Conservation (phyloP, 805 yeast genomes). For the Saccharomycopsis olivae region DNA sequence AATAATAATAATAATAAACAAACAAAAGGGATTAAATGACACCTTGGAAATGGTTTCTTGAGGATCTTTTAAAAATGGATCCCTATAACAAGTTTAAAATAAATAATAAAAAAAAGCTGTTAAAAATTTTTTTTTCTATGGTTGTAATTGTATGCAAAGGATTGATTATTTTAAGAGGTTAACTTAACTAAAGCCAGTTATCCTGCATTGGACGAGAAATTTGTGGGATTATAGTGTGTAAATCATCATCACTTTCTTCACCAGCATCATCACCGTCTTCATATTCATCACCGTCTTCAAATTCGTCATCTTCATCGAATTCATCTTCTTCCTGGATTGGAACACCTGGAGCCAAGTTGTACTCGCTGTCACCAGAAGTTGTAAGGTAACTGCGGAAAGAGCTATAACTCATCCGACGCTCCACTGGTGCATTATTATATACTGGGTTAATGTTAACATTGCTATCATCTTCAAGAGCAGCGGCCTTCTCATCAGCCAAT, state of each 20-base stretch:
- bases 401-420: constrained; percentile 16
- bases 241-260: constrained; percentile 3
- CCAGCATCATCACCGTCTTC: constrained; percentile 2
- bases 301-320: constrained; percentile 2
- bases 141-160: no score
- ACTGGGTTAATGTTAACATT: constrained; percentile 16
- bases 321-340: neutral
- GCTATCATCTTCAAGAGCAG: no score
- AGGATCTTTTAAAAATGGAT: no score
- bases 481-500: constrained; percentile 4
- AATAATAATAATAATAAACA: no score
- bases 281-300: constrained; percentile 5
- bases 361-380: constrained; percentile 2
- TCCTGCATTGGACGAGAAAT: constrained; percentile 6
- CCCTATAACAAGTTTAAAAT: no score
- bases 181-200: constrained; percentile 7
- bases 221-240: constrained; percentile 5
- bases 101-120: no score
- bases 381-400: constrained; percentile 17
- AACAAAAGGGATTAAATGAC: no score
- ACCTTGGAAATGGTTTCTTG: no score
- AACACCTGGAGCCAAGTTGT: constrained; percentile 2
- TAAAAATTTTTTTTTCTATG: no score
- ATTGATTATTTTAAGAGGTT: no score
- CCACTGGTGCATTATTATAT: constrained; percentile 3